phyloP scores from a whole-genome alignment of 768 basidiomycete genomes.

The Suillus discolor region DNA sequence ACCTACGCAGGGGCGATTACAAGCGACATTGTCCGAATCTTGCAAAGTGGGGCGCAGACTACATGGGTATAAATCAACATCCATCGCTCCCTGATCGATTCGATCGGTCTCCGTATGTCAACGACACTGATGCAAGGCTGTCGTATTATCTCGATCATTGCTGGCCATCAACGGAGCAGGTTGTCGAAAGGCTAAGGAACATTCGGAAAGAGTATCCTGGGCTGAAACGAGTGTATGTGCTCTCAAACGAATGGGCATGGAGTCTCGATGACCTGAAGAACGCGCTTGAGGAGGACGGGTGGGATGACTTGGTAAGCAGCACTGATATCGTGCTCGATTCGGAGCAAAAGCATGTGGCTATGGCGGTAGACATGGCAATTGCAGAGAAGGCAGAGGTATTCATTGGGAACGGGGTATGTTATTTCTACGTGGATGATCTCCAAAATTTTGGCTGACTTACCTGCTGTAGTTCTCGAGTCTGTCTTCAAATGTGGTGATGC shows the following conservation, averaged over 20 bases:
- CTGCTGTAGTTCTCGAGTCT: constrained; percentile 47
- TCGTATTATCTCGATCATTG: constrained; percentile 46
- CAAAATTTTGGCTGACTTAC: background rate
- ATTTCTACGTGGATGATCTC: background rate
- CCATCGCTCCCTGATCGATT: constrained; percentile 45
- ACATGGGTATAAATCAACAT: constrained; percentile 54
- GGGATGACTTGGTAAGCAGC: constrained; percentile 49
- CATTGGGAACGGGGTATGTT: constrained; percentile 60
- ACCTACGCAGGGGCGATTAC: constrained; percentile 61
- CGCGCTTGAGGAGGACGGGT: constrained; percentile 48
- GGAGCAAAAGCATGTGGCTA: constrained; percentile 49
- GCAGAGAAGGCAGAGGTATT: constrained; percentile 60
- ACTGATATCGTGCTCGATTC: constrained; percentile 43
- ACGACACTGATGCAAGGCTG: constrained; percentile 15
- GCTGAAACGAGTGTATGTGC: constrained; percentile 43
- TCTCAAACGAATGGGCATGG: constrained; percentile 54
- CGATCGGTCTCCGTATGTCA: constrained; percentile 24
- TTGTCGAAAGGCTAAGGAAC: constrained; percentile 40
- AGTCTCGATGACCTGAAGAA: constrained; percentile 41
- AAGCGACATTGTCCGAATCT: constrained; percentile 55
- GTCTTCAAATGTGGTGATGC: constrained; percentile 52
- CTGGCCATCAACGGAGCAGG: constrained; percentile 42
- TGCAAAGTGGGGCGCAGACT: constrained; percentile 43
- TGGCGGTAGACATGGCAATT: constrained; percentile 63
- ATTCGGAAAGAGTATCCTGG: constrained; percentile 37